Conservation (phyloP, 176 grass and related monocot species). For the Ensete ventricosum region DNA sequence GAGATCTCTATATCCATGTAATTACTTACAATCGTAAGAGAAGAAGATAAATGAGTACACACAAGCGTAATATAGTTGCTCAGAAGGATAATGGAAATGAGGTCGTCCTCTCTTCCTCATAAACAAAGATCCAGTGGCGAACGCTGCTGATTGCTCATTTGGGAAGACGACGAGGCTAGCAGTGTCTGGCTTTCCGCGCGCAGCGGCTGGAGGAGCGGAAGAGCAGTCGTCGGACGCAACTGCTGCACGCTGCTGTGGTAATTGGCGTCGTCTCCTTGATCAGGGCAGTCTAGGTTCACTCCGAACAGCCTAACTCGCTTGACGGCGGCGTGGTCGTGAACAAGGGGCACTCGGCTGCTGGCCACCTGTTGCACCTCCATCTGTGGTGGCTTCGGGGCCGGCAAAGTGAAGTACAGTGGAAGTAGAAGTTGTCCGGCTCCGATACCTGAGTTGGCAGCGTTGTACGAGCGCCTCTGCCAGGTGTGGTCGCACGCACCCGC, state of each 20-base stretch:
- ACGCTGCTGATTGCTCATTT: neutral
- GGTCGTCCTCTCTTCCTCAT: neutral
- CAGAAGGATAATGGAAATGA: no score
- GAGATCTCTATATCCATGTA: no score
- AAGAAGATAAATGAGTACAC: neutral
- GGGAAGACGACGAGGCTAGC: no score
- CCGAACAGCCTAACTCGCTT: constrained; percentile 5
- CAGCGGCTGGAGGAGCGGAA: no score
- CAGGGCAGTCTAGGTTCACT: neutral
- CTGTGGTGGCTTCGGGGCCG: neutral
- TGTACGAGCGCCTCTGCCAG: neutral
- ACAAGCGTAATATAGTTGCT: no score
- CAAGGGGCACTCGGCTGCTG: no score
- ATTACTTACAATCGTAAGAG: no score
- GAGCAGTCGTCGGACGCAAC: no score
- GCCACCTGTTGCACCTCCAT: neutral
- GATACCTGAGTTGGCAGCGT: neutral
- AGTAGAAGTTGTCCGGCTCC: neutral
- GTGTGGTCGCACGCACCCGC: neutral
- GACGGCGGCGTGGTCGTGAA: neutral
- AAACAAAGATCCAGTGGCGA: neutral
- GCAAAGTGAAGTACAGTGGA: no score
- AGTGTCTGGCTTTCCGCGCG: no score
- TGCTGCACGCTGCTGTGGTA: neutral
- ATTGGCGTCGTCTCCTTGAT: neutral